Conservation (phyloP, 768 basidiomycete species). For the Trametes maxima region DNA sequence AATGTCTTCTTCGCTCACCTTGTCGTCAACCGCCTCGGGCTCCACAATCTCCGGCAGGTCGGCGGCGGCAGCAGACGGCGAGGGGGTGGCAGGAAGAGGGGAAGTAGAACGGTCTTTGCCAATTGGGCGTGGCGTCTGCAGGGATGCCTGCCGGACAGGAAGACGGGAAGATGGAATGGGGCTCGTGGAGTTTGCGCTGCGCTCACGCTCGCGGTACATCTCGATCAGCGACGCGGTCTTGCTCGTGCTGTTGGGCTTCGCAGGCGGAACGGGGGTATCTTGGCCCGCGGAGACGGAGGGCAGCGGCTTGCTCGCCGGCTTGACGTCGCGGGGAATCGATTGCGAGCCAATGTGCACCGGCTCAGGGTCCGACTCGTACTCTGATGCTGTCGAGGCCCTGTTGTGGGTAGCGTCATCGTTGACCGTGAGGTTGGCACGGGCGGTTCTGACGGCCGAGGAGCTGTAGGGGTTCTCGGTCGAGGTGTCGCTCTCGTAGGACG, state of each 20-base stretch:
- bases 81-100: slow-evolving; percentile 38
- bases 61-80: slow-evolving; percentile 24
- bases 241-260: slow-evolving; percentile 40
- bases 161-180: slow-evolving; percentile 35
- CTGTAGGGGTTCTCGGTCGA: slow-evolving; percentile 21
- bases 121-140: slow-evolving; percentile 23
- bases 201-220: slow-evolving; percentile 81
- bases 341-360: slow-evolving; percentile 13
- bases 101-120: slow-evolving; percentile 35
- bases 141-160: slow-evolving; percentile 37
- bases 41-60: slow-evolving; percentile 21
- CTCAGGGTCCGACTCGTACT: slow-evolving; percentile 21
- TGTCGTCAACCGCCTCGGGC: slow-evolving; percentile 23
- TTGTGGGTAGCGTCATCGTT: not conserved
- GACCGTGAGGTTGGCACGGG: not conserved
- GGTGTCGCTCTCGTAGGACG: slow-evolving; percentile 28
- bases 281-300: not conserved
- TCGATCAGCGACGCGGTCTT: slow-evolving; percentile 81
- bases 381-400: slow-evolving; percentile 14
- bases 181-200: slow-evolving; percentile 28
- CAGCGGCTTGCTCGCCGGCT: slow-evolving; percentile 6
- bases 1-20: slow-evolving; percentile 24
- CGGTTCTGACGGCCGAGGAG: slow-evolving; percentile 4
- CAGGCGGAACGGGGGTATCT: slow-evolving; percentile 13
- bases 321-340: slow-evolving; percentile 15